These are phyloP conservation scores for Cryphonectria carpinicola DNA, from an alignment of 2,329 filamentous ascomycete species.

Conservation along the genomic window DNA sequence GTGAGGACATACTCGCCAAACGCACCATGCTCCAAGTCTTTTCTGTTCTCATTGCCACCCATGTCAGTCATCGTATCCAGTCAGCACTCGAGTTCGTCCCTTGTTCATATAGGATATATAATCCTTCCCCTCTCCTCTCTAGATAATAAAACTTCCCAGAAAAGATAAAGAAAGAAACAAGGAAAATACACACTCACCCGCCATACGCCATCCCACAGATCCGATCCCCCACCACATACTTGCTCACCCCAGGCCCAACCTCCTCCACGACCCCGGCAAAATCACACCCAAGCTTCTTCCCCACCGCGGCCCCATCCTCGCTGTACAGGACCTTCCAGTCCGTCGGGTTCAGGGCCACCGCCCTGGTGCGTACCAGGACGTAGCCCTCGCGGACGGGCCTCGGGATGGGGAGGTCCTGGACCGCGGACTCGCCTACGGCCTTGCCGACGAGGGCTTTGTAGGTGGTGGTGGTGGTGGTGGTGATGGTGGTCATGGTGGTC, in stretches of 20 bases:
- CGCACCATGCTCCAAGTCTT: constrained; percentile 46
- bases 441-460: constrained; percentile 19
- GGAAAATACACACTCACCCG: constrained; percentile 14
- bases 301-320: neutral
- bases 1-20: constrained; percentile 46
- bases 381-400: constrained; percentile 16
- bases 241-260: constrained; percentile 47
- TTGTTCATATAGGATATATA: no score
- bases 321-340: constrained; percentile 21
- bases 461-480: constrained; percentile 13
- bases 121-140: neutral
- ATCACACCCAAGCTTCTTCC: constrained; percentile 40
- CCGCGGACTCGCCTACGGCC: neutral
- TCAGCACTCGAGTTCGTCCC: no score
- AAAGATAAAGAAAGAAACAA: neutral
- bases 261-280: constrained; percentile 52
- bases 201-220: constrained; percentile 34
- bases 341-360: constrained; percentile 21
- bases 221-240: constrained; percentile 53
- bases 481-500: no score
- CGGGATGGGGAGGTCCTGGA: constrained; percentile 20
- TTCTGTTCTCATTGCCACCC: constrained; percentile 32
- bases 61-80: no score
- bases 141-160: no score
- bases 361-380: constrained; percentile 24